These are phyloP conservation scores for Closterium sp. DNA, from an alignment of 139 green algal species.

Conservation along the genomic window DNA sequence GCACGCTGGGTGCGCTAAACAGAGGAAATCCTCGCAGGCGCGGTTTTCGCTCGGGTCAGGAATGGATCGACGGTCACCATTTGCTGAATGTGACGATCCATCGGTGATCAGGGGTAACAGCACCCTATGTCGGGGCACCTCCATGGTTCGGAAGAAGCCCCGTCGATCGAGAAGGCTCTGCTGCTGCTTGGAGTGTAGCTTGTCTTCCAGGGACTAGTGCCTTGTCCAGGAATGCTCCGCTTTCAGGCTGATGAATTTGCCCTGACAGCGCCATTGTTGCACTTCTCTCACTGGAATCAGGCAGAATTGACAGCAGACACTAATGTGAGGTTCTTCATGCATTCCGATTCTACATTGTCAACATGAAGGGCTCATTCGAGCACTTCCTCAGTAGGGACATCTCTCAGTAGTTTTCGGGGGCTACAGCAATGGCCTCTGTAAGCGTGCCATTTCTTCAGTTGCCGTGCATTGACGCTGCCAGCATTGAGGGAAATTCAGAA, in stretches of 20 bases:
- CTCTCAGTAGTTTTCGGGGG: not conserved
- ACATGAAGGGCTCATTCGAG: not conserved
- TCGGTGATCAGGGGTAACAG: not conserved
- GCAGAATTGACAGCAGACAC: not conserved
- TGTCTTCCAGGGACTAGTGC: no score
- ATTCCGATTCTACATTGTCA: not conserved
- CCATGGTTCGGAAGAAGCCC: not conserved
- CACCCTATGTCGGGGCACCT: not conserved
- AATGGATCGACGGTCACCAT: not conserved
- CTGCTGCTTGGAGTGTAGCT: not conserved
- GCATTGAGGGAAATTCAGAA: not conserved
- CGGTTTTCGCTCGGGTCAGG: not conserved
- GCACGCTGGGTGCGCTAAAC: not conserved
- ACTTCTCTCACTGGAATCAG: not conserved
- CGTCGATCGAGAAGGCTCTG: not conserved
- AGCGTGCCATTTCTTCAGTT: not conserved
- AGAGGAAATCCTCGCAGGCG: not conserved
- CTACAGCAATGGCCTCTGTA: not conserved
- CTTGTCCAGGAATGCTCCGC: no score
- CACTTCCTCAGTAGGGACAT: not conserved
- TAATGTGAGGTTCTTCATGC: not conserved
- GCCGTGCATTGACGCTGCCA: not conserved
- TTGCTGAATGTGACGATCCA: not conserved
- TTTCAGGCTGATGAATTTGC: not conserved
- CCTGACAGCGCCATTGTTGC: not conserved